Base-by-base conservation (phyloP, 345 rosid species). In the Gossypium herbaceum region DNA sequence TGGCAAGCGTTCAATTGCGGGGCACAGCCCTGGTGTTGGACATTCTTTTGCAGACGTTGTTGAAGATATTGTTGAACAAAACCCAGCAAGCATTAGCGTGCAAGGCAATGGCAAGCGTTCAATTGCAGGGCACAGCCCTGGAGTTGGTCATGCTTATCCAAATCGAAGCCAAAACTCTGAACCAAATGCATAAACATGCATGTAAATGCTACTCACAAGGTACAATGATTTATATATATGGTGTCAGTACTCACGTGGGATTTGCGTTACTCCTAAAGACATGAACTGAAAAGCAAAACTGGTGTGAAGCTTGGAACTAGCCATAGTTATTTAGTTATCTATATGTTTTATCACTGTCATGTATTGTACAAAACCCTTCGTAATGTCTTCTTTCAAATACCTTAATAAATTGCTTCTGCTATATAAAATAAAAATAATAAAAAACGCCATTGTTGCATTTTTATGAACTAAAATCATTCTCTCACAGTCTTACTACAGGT, bases 251-350 rank as follows among this genome's bases (percentile, higher is more conserved):
- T 34, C 41, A 34, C 41, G 7, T 5, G 41, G 41, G 41, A 34
- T 5, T 1, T 34, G 7, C 0, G 41, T 34, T 34, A 34, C 7
- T 34, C 41, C 41, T 34, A 5, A 34, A 5, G 41, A 34, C 7
- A 34, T 10, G 43, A 65, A 19, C 90, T 80, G 2, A 82, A 86
- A 6, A 75, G 61, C 76, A 88, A 82, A 72, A 87, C 87, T 3
- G 82, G 84, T 0, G 68, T 72, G 29, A 27, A 61, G 43, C 43
- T 34, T 34, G 41, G 41, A 34, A 34, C 41, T 34, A 34, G 41
- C 41, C 1, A 68, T 66, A 66, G 71, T 67, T 48, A 50, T 50
- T 50, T 25, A 11, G 25, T 58, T 51, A 27, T 68, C 59, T 44
- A 16, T 22, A 43, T 70, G 47, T 61, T 39, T 27, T n/a, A 20